phyloP scores from a whole-genome alignment of 2,329 filamentous ascomycete species.

The Colletotrichum noveboracense region DNA sequence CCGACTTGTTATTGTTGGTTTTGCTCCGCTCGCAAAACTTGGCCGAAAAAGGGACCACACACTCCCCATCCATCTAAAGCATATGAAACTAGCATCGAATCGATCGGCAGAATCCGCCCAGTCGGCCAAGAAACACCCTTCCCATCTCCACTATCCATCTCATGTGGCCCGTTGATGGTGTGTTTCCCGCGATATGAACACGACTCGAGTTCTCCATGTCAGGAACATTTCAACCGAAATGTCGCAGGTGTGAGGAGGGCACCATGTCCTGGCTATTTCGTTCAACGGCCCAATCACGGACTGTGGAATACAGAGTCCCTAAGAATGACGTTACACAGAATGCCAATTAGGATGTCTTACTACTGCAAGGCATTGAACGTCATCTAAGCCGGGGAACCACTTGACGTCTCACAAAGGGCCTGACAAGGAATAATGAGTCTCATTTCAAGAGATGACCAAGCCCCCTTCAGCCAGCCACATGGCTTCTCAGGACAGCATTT shows the following conservation, averaged over 20 bases:
- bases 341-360: neutral
- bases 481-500: neutral
- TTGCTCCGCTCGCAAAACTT: neutral
- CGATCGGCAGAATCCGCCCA: neutral
- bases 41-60: neutral
- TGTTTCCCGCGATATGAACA: neutral
- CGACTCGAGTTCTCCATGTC: neutral
- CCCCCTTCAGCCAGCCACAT: neutral
- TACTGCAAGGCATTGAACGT: neutral
- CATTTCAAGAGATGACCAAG: neutral
- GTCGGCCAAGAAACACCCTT: neutral
- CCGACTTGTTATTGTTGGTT: neutral
- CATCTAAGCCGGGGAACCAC: neutral
- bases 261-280: neutral
- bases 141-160: neutral
- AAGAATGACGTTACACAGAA: neutral
- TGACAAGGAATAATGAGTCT: neutral
- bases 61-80: neutral
- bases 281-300: neutral
- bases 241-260: neutral
- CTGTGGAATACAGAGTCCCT: neutral
- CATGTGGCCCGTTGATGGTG: neutral
- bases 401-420: neutral
- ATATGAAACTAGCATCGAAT: neutral
- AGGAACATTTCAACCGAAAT: neutral